Percentiles rank a stretch among this genome's conserved stretches.
phyloP scores from a whole-genome alignment of 1,139 yeast species.

The Blastobotrys ciferrii region DNA sequence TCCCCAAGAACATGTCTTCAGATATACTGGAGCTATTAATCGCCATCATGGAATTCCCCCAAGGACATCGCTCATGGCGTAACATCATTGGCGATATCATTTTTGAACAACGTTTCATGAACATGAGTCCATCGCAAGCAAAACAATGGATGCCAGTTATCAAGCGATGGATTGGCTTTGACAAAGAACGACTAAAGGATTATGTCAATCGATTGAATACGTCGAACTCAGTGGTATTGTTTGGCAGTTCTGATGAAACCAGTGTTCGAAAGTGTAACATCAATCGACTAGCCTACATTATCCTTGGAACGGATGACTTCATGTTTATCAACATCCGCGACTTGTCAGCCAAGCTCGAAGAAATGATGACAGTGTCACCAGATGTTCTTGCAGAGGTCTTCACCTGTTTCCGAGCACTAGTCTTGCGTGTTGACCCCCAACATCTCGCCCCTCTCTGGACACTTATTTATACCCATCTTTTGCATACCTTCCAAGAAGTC shows the following conservation, averaged over 20 bases:
- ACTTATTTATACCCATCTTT: slow-evolving; percentile 59
- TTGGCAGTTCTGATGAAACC: slow-evolving; percentile 70
- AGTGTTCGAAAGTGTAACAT: slow-evolving; percentile 50
- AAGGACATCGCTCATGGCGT: slow-evolving; percentile 40
- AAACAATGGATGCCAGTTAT: slow-evolving; percentile 52
- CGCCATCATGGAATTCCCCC: slow-evolving; percentile 26
- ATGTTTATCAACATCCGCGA: slow-evolving; percentile 52
- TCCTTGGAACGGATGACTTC: slow-evolving; percentile 59
- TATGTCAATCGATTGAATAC: slow-evolving; percentile 50
- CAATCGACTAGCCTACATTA: slow-evolving; percentile 59
- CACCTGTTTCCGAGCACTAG: slow-evolving; percentile 58
- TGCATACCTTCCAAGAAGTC: slow-evolving; percentile 44
- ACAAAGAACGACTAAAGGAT: slow-evolving; percentile 60
- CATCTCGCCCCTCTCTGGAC: slow-evolving; percentile 75
- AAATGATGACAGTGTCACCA: slow-evolving; percentile 25
- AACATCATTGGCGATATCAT: slow-evolving; percentile 38
- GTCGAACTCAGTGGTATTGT: slow-evolving; percentile 53
- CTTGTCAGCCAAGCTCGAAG: slow-evolving; percentile 50
- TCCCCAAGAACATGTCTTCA: slow-evolving; percentile 31
- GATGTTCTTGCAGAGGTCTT: slow-evolving; percentile 50
- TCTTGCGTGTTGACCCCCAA: slow-evolving; percentile 58
- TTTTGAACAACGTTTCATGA: slow-evolving; percentile 44
- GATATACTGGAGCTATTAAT: slow-evolving; percentile 33
- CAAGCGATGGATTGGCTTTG: slow-evolving; percentile 54
- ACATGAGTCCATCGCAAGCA: slow-evolving; percentile 33